These are phyloP conservation scores for Sporothrix globosa DNA, from an alignment of 2,329 filamentous ascomycete genomes.

Conservation along the genomic window DNA sequence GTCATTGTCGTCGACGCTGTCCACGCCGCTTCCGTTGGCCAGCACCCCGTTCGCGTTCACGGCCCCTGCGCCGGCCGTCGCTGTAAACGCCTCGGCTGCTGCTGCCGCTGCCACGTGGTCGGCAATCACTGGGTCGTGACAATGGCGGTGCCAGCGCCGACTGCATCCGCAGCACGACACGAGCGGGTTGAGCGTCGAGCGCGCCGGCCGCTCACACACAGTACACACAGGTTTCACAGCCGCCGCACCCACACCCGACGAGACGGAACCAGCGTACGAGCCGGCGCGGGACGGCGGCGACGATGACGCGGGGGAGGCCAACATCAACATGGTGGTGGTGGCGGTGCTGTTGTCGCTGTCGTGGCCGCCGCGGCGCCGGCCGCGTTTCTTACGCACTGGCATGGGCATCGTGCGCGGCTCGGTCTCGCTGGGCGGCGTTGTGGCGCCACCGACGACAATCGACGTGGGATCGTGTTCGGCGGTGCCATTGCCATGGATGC, in stretches of 20 bases:
- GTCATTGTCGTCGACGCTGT: slow-evolving; percentile 52
- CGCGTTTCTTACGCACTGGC: neutral
- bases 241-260: neutral
- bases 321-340: neutral
- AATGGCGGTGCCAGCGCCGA: slow-evolving; percentile 77
- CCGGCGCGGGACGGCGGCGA: neutral
- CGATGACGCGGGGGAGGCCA: neutral
- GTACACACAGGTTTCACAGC: neutral
- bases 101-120: slow-evolving; percentile 51
- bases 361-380: neutral
- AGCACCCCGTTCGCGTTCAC: too few relatives aligned
- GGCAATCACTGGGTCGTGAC: slow-evolving; percentile 75
- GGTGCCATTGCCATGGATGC: neutral
- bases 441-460: neutral
- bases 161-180: slow-evolving; percentile 86
- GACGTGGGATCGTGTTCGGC: neutral
- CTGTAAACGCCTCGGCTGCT: slow-evolving; percentile 47
- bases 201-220: neutral
- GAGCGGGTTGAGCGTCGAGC: slow-evolving; percentile 65
- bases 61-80: slow-evolving; percentile 44
- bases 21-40: slow-evolving; percentile 48
- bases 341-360: neutral
- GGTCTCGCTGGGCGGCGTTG: neutral
- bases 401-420: slow-evolving; percentile 12
- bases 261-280: neutral